phyloP scores from a whole-genome alignment of 2,329 filamentous ascomycete species.

The Alternaria triticina region DNA sequence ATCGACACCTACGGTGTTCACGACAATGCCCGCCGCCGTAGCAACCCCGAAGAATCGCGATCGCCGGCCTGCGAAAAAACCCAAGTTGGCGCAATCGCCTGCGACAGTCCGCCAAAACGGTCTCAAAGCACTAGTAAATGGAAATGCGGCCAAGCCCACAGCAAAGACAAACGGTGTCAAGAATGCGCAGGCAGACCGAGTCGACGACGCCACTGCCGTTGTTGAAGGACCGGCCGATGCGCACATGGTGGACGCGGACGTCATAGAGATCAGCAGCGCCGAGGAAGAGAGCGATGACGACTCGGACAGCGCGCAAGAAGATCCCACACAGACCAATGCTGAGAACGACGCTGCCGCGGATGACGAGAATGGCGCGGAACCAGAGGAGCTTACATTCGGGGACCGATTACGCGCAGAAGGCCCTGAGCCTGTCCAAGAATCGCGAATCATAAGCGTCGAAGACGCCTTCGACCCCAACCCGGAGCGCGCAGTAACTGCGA shows the following conservation, averaged over 20 bases:
- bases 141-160: conserved; percentile 46
- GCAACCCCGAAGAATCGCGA: conserved; percentile 33
- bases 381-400: conserved; percentile 77
- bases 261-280: conserved; percentile 58
- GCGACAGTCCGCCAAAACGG: conserved; percentile 31
- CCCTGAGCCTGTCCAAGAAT: conserved; percentile 30
- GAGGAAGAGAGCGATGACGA: conserved; percentile 50
- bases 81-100: conserved; percentile 42
- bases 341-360: conserved; percentile 30
- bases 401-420: conserved; percentile 77
- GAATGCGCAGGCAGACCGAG: conserved; percentile 57
- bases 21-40: conserved; percentile 43
- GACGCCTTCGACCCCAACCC: conserved; percentile 57
- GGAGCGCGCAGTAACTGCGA: conserved; percentile 53
- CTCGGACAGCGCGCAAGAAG: conserved; percentile 35
- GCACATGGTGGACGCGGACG: conserved; percentile 46
- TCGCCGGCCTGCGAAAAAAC: conserved; percentile 46
- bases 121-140: conserved; percentile 43
- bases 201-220: conserved; percentile 64
- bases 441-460: conserved; percentile 73
- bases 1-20: not conserved
- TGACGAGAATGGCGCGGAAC: conserved; percentile 48
- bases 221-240: conserved; percentile 57
- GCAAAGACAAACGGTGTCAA: conserved; percentile 62
- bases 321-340: conserved; percentile 24